Evolutionary conservation across 164 flowering plant species (phyloP).

Genomic region (Vitis rupestris): DNA sequence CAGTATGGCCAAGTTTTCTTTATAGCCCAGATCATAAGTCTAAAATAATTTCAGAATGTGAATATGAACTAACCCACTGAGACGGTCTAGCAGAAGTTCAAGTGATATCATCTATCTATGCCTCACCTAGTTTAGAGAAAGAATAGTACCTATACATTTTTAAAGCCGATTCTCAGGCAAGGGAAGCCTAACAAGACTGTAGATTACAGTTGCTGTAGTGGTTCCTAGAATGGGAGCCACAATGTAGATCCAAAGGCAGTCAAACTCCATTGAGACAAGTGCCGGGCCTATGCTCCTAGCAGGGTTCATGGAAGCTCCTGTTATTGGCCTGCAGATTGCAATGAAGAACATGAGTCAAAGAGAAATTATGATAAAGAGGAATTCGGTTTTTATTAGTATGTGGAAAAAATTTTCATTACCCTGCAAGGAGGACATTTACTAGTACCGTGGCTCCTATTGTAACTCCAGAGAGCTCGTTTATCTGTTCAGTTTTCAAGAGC

Average conservation of each 20-base stretch:
- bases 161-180: too few relatives aligned
- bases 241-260: conserved; percentile 23
- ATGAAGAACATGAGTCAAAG: too few relatives aligned
- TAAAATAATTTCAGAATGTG: too few relatives aligned
- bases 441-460: conserved; percentile 19
- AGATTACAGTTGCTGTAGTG: conserved; percentile 12
- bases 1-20: too few relatives aligned
- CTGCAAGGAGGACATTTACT: conserved; percentile 16
- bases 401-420: conserved; percentile 1
- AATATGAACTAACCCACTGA: too few relatives aligned
- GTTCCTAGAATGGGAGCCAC: conserved; percentile 26
- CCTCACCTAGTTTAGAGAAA: too few relatives aligned
- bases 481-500: neutral
- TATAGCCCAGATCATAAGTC: too few relatives aligned
- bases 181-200: conserved; percentile 2
- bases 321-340: conserved; percentile 19
- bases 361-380: too few relatives aligned
- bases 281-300: conserved; percentile 35
- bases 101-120: neutral
- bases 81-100: neutral
- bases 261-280: conserved; percentile 8
- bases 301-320: conserved; percentile 35
- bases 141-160: too few relatives aligned
- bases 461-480: conserved; percentile 18
- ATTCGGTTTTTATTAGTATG: too few relatives aligned